phyloP scores from a whole-genome alignment of 768 basidiomycete species.

The Crepidotus variabilis region DNA sequence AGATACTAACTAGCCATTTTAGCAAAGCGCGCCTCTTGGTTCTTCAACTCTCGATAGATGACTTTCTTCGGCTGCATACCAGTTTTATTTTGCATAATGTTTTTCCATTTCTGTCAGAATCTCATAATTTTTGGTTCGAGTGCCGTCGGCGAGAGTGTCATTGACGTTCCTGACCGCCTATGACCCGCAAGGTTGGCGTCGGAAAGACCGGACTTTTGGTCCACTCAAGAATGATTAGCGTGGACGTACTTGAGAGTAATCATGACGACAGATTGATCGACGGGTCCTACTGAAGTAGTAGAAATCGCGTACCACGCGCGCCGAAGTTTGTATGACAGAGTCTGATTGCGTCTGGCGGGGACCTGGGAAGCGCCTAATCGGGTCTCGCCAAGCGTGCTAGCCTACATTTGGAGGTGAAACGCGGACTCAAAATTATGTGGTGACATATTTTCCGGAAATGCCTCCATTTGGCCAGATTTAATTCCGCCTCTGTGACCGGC shows the following conservation, averaged over 20 bases:
- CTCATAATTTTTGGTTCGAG: constrained; percentile 6
- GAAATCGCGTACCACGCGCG: constrained; percentile 11
- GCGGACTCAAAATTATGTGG: constrained; percentile 26
- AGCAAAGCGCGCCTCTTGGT: constrained; percentile 94
- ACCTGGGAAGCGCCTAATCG: constrained; percentile 26
- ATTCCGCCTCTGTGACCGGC: constrained; percentile 16
- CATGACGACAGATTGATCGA: neutral
- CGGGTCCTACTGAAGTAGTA: constrained; percentile 4
- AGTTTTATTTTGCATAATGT: constrained; percentile 8
- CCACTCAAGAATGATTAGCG: neutral
- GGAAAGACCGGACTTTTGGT: neutral
- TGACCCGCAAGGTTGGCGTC: neutral
- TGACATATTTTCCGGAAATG: constrained; percentile 19
- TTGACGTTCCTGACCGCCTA: neutral
- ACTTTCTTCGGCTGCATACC: constrained; percentile 12
- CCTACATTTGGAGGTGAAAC: constrained; percentile 39
- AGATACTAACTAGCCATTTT: constrained; percentile 15
- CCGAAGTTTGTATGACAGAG: constrained; percentile 9
- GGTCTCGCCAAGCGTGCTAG: constrained; percentile 21
- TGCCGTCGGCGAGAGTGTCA: neutral
- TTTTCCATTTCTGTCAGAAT: constrained; percentile 17
- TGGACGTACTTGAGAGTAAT: neutral
- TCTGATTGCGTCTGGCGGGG: constrained; percentile 26
- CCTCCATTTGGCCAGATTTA: constrained; percentile 23
- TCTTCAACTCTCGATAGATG: constrained; percentile 77